Evolutionary conservation across 2,329 filamentous ascomycete genomes (phyloP), one percentile per base, ranked within the genome.

Genomic region (Atkinsonella texensis): DNA sequence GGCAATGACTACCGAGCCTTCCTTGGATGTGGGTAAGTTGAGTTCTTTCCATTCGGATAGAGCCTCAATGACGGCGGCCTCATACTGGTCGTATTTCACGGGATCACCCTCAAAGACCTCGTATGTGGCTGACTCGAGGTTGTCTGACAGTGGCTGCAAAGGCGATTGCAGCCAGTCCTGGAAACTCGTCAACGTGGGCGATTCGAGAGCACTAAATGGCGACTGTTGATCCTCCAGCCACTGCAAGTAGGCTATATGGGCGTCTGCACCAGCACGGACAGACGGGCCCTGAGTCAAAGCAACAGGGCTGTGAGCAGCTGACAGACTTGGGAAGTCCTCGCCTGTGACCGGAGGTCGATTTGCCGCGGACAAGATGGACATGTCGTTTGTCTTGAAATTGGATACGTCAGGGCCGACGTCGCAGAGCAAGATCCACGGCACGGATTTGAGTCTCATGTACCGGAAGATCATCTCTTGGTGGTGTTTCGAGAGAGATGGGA

Each of bases 41-140:
- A 87, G 75, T 39, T 75, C 70, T 53, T 76, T 76, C 84, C 93
- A 94, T 62, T 97, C 90, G 12, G 72, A 75, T 55, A 98, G 74
- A 0, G 93, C 91, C 57, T 87, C 81, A 4, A 81, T 80, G 52
- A 94, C 85, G 13, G 93, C 93, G 45, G 78, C 75, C 66, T 97
- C 89, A 64, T 98, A 98, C 76, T 91, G 94, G 57, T 89, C 83
- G 65, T 98, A 98, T 69, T 98, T 98, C 69, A 98, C 87, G 0
- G 93, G 93, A 57, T 98, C 94, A 59, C 94, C 94, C 66, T 98
- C 93, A 62, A 98, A 98, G 2, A 97, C 91, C 65, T 98, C 93
- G 66, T 98, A 98, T 0, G 93, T 98, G 42, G 95, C 87, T 46
- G 89, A 95, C 66, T 98, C 94, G 13, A 98, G 76, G 60, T 98